Evolutionary conservation across 2,329 filamentous ascomycete species (phyloP), one percentile per base, ranked within the genome.

Genomic region (Trichoderma brevicompactum): DNA sequence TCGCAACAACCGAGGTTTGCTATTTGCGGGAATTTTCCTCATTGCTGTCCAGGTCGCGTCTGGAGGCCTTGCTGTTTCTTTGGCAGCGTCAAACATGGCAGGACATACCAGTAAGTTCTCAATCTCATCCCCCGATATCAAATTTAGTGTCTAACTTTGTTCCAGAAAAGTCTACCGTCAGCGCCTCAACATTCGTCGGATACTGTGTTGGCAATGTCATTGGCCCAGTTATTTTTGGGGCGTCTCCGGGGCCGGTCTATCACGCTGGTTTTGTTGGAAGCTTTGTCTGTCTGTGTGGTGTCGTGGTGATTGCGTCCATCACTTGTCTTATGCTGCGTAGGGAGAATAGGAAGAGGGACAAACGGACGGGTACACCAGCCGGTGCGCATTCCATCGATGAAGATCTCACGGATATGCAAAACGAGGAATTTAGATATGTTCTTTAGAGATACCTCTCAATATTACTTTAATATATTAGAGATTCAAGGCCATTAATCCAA

Each of bases 151-250:
- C 55, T 58, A 3, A 58, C n/a, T 1, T 7, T 1, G 9, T 4
- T 17, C 6, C 34, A 58, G 55, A 58, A 48, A 58, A 58, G 7
- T 58, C 55, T 19, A 58, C 55, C 9, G 55, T 58, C 55, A 58
- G 55, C 9, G 55, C 55, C 12, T 58, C 55, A 10, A 58, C 55
- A 9, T 58, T 58, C 3, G 55, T 58, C 46, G 55, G 55, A 7
- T 58, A 58, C 41, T 58, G 55, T 19, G 55, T 58, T 7, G 55
- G 55, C 17, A 58, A 58, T 13, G 55, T 58, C 28, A 58, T 58
- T 36, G 55, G 55, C 7, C 55, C 55, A 0, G 41, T 58, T 1
- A 58, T 58, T 15, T 58, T 58, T 15, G 55, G 55, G 15, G 55
- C 55, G 7, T 58, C 55, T 0, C 55, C 55, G 1, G 55, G 55